A percentile compares a stretch with the other conserved stretches of the same genome.
Conservation (phyloP, 176 grass and related monocot genomes). For the Cenchrus americanus region DNA sequence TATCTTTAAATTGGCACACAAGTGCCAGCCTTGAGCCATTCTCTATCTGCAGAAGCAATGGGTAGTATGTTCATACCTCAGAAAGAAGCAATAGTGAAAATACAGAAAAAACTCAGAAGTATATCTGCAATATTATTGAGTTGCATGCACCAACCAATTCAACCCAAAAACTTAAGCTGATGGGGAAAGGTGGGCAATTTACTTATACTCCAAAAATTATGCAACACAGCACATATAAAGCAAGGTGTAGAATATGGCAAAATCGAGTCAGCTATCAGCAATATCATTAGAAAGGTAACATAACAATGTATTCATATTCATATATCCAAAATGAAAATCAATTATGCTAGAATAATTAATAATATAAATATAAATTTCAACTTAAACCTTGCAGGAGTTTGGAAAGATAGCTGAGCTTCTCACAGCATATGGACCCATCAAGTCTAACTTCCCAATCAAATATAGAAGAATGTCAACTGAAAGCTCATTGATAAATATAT, state of each 20-base stretch:
- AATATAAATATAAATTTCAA: constrained; percentile 12
- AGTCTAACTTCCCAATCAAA: constrained; percentile 70
- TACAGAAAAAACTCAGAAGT: constrained; percentile 13
- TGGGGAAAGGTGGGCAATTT: no score
- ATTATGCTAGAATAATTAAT: background rate
- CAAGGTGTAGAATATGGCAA: constrained; percentile 16
- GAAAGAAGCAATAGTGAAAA: background rate
- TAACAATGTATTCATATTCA: constrained; percentile 1
- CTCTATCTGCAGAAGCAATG: constrained; percentile 69
- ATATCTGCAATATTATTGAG: background rate
- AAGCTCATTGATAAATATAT: constrained; percentile 79
- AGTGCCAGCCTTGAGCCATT: constrained; percentile 77
- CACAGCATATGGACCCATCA: constrained; percentile 86
- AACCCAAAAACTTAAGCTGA: no score
- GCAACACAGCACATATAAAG: constrained; percentile 10
- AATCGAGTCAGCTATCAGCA: background rate
- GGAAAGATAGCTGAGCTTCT: constrained; percentile 75
- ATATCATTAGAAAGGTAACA: constrained; percentile 22
- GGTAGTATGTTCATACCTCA: constrained; percentile 38
- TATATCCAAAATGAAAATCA: constrained; percentile 23
- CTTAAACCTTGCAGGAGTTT: constrained; percentile 84
- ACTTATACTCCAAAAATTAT: background rate
- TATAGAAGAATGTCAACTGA: constrained; percentile 79
- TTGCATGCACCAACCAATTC: no score
- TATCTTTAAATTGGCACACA: constrained; percentile 76